Evolutionary conservation across 495 filamentous ascomycete genomes (phyloP), one percentile per base, ranked within the genome.

Genomic region (Penicillium coffeae): DNA sequence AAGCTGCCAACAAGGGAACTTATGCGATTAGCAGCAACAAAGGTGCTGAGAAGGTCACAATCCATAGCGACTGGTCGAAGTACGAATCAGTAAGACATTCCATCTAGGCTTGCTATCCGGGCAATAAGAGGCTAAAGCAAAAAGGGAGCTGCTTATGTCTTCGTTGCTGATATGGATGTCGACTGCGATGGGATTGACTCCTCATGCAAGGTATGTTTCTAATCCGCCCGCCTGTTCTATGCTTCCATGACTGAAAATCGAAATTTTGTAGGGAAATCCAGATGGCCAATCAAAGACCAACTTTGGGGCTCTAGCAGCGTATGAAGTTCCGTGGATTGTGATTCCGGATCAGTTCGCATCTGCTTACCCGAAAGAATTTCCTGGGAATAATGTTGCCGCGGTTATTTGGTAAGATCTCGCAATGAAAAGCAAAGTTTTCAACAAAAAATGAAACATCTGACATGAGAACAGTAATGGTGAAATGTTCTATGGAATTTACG

Each of bases 401-500:
- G 64, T 71, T 0, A 71, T 71, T 25, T 71, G 68, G 68, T 71
- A 52, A 25, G 18, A 16, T 12, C 10, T 1, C 19, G n/a, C 25
- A 19, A 42, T 15, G 16, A n/a, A 6, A 5, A 2, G 1, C 15
- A 25, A 3, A 44, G 25, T 8, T 7, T 2, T 13, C 3, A 12
- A 7, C 1, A 19, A 1, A n/a, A 21, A 35, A 12, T 5, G 21
- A 3, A 16, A n/a, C n/a, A n/a, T n/a, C n/a, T n/a, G n/a, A n/a
- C n/a, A n/a, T n/a, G n/a, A n/a, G n/a, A 32, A 21, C 18, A 54
- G 68, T 33, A 47, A 64, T 18, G 60, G 63, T 9, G 66, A 68
- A 7, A 71, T 71, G 66, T 69, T 60, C 50, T 71, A 71, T 36
- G 68, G 68, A 5, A 68, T 71, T 39, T 60, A 63, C 25, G 68